These are phyloP conservation scores for Hirschioporus abietinus DNA, from an alignment of 768 basidiomycete genomes.

Conservation along the genomic window DNA sequence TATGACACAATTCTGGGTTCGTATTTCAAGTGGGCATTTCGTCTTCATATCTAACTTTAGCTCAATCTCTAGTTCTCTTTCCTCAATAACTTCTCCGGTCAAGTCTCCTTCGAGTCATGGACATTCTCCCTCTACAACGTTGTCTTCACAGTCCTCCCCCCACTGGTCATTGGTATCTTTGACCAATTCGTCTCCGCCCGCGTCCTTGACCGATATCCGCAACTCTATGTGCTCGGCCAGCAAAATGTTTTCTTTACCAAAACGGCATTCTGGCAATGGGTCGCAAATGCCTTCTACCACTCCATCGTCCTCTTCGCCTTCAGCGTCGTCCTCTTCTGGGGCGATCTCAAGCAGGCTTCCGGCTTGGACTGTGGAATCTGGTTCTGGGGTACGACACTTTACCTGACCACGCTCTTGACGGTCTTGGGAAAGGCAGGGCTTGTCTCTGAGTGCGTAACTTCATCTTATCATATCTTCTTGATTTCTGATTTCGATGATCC, in stretches of 20 bases:
- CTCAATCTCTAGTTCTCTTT: constrained; percentile 77
- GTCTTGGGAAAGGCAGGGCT: constrained; percentile 96
- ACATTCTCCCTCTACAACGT: constrained; percentile 97
- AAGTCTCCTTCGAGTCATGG: constrained; percentile 98
- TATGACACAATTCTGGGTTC: constrained; percentile 98
- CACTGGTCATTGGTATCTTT: constrained; percentile 95
- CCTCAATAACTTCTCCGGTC: constrained; percentile 99
- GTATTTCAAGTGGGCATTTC: constrained; percentile 14
- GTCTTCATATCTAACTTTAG: constrained; percentile 11
- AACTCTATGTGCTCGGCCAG: constrained; percentile 92
- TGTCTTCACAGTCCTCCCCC: constrained; percentile 91
- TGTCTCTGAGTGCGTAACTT: constrained; percentile 84
- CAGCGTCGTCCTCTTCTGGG: constrained; percentile 89
- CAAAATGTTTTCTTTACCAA: constrained; percentile 90
- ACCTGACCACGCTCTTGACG: constrained; percentile 87
- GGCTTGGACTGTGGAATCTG: constrained; percentile 91
- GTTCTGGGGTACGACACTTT: constrained; percentile 98
- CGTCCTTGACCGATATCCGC: constrained; percentile 94
- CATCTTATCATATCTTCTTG: neutral
- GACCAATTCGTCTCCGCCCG: constrained; percentile 98
- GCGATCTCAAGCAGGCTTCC: constrained; percentile 74
- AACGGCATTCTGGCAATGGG: constrained; percentile 90
- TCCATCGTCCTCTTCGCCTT: constrained; percentile 85
- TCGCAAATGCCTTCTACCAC: constrained; percentile 85
- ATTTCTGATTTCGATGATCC: constrained; percentile 8